These are phyloP conservation scores for Huntiella decipiens DNA, from an alignment of 2,329 filamentous ascomycete species.

Conservation along the genomic window DNA sequence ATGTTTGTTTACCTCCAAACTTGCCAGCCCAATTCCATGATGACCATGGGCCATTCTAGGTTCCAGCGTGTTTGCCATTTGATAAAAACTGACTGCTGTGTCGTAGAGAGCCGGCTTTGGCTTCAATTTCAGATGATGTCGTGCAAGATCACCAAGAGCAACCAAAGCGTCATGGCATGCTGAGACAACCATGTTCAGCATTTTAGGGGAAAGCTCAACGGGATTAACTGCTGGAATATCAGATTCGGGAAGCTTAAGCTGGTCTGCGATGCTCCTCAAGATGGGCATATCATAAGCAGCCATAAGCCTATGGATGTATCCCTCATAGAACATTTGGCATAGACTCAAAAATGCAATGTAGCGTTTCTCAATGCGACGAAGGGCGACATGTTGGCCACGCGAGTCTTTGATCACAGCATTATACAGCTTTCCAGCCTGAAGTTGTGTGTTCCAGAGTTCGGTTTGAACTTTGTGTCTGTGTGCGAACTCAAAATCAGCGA, in stretches of 20 bases:
- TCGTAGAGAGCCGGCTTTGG: constrained; percentile 60
- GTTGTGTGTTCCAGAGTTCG: constrained; percentile 62
- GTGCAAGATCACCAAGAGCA: constrained; percentile 72
- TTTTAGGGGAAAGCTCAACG: constrained; percentile 25
- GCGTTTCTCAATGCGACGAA: constrained; percentile 61
- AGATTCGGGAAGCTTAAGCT: constrained; percentile 4
- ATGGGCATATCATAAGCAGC: constrained; percentile 35
- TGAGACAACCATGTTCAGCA: constrained; percentile 41
- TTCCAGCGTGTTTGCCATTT: constrained; percentile 58
- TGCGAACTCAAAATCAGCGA: constrained; percentile 51
- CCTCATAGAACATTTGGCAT: constrained; percentile 74
- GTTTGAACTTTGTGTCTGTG: constrained; percentile 44
- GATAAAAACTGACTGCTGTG: constrained; percentile 66
- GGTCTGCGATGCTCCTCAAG: constrained; percentile 23
- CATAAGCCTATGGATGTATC: constrained; percentile 62
- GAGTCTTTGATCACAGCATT: constrained; percentile 11
- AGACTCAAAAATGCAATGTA: constrained; percentile 76
- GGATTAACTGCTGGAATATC: constrained; percentile 13
- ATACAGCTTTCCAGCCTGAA: constrained; percentile 59
- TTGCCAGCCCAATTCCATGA: constrained; percentile 80
- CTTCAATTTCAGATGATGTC: constrained; percentile 62
- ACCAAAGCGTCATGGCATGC: constrained; percentile 73
- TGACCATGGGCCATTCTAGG: constrained; percentile 66
- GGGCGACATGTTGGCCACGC: constrained; percentile 27
- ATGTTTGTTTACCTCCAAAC: constrained; percentile 58